Percentiles rank a stretch among this genome's conserved stretches.
Conservation (phyloP, 495 filamentous ascomycete species). For the Penicillium silybi region DNA sequence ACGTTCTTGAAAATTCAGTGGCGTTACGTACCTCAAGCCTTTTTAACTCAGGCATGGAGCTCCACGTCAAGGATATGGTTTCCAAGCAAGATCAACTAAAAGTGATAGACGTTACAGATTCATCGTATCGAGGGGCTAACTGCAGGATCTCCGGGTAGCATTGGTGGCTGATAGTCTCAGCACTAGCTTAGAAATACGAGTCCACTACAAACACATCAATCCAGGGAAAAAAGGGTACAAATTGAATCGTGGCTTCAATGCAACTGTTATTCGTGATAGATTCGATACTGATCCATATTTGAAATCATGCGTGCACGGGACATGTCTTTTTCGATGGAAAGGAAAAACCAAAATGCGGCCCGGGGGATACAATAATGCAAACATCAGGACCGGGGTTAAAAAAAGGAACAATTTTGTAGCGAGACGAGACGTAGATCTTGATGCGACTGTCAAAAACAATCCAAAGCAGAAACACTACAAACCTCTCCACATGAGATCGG, state of each 20-base stretch:
- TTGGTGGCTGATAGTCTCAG: neutral
- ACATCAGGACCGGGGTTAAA: neutral
- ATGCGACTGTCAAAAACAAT: neutral
- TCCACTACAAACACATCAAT: neutral
- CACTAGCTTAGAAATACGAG: neutral
- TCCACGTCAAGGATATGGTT: no score
- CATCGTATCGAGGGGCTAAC: neutral
- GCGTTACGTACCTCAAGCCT: no score
- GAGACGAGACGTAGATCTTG: neutral
- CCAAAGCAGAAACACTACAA: neutral
- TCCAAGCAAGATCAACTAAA: neutral
- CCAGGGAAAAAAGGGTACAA: neutral
- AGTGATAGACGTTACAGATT: neutral
- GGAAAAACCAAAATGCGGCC: conserved; percentile 3
- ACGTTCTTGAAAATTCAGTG: no score
- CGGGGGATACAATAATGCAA: neutral
- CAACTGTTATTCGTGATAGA: conserved; percentile 23
- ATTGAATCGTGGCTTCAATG: conserved; percentile 13
- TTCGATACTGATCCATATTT: conserved; percentile 12
- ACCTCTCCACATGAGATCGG: neutral
- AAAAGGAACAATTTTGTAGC: neutral
- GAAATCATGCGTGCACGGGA: conserved; percentile 16
- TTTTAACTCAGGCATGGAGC: no score
- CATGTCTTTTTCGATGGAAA: conserved; percentile 10
- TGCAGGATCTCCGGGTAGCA: no score